Conservation (phyloP, 129 eudicot genomes). For the Artemisia argyi region DNA sequence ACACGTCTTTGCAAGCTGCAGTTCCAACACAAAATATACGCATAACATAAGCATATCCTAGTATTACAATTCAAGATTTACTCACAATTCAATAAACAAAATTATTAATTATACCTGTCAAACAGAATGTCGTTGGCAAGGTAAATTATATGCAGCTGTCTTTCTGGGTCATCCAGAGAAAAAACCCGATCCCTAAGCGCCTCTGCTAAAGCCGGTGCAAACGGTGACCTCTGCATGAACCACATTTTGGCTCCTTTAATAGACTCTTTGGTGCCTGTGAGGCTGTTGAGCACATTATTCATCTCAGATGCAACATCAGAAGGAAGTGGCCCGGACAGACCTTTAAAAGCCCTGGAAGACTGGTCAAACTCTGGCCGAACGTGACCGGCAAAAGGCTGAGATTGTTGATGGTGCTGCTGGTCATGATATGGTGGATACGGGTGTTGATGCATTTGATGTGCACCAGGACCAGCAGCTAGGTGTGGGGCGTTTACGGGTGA, state of each 20-base stretch:
- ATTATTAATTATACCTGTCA: constrained; percentile 63
- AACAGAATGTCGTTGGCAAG: constrained; percentile 95
- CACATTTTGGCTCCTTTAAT: constrained; percentile 94
- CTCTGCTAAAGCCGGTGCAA: constrained; percentile 84
- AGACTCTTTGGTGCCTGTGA: constrained; percentile 95
- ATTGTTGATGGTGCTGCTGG: constrained; percentile 66
- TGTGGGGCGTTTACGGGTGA: constrained; percentile 55
- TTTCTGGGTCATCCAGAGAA: constrained; percentile 86
- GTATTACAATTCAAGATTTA: background rate
- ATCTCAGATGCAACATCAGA: constrained; percentile 87
- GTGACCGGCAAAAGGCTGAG: constrained; percentile 74
- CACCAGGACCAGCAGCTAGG: constrained; percentile 50
- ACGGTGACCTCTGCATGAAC: constrained; percentile 98
- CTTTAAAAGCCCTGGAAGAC: constrained; percentile 59
- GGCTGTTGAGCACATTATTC: constrained; percentile 66
- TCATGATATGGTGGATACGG: constrained; percentile 77
- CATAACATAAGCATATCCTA: constrained; percentile 21
- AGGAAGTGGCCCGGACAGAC: constrained; percentile 94
- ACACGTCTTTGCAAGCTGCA: constrained; percentile 94
- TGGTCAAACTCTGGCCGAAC: constrained; percentile 70
- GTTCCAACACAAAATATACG: constrained; percentile 15
- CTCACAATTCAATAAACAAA: background rate
- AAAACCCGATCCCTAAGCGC: constrained; percentile 81
- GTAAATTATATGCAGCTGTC: constrained; percentile 86
- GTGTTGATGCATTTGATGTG: constrained; percentile 75